Evolutionary conservation across 441 rosid species (phyloP), one percentile per base, ranked within the genome.

Genomic region (Populus hybrid): DNA sequence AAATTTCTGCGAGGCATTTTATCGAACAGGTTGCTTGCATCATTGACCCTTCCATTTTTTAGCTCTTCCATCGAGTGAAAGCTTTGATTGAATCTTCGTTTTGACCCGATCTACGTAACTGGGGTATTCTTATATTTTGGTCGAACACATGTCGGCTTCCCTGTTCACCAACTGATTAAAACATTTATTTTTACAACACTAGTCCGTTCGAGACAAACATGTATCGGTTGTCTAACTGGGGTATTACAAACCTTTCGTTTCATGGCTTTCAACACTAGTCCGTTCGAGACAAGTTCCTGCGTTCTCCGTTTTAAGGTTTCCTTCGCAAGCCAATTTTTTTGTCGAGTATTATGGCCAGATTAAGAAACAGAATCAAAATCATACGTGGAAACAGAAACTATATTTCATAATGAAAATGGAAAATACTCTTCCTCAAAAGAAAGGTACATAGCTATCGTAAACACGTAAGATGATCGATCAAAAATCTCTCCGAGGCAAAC

Each of bases 61-160:
- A 1, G 79, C 36, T 6, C 36, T 34, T 34, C 1, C 36, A 34
- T 34, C 8, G 8, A 20, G 84, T 78, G 84, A 87, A 87, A n/a
- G 78, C 73, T 50, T 76, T 65, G 70, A 83, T n/a, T 16, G 87
- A 86, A 23, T 83, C 89, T 6, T 79, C 77, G 40, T 78, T 69
- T 46, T 80, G 54, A 26, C 84, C 87, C 6, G 69, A 76, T 70
- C 73, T 84, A 3, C 84, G 87, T 69, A 85, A 38, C 69, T 72
- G 86, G 73, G 82, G 69, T 74, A 85, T 87, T 73, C 67, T 84
- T 61, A 35, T 54, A 24, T 87, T 87, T 12, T 82, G 78, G 72
- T 65, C 72, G 67, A 80, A 81, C 32, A 84, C 69, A 72, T 70
- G 14, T 11, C 0, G 34, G n/a, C 69, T 28, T 8, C 78, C 78